These are phyloP conservation scores for Phylloporus sp. DNA, from an alignment of 768 basidiomycete genomes.

Conservation along the genomic window DNA sequence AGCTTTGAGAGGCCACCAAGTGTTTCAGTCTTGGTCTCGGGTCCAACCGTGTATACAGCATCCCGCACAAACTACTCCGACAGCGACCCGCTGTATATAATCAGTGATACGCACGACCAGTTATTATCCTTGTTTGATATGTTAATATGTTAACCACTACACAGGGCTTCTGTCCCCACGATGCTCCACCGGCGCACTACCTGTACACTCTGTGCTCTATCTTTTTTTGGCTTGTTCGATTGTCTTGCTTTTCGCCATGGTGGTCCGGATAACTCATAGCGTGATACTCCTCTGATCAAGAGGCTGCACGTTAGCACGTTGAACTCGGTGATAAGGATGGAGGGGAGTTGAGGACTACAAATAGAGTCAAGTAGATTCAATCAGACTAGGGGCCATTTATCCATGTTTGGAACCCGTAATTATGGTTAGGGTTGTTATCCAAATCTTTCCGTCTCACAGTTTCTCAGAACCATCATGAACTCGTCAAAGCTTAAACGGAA, in stretches of 20 bases:
- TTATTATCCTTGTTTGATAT: conserved; percentile 19
- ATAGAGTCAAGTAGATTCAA: too few species aligned
- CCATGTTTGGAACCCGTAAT: neutral
- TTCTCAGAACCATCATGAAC: conserved; percentile 30
- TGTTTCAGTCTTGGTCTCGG: conserved; percentile 15
- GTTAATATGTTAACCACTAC: conserved; percentile 11
- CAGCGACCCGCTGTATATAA: conserved; percentile 25
- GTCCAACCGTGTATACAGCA: conserved; percentile 22
- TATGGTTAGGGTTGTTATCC: neutral
- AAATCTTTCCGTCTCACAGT: neutral
- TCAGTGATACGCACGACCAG: conserved; percentile 18
- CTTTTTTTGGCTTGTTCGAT: too few species aligned
- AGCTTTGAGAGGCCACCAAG: conserved; percentile 24
- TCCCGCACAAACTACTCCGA: conserved; percentile 23
- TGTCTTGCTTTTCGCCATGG: too few species aligned
- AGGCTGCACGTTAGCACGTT: too few species aligned
- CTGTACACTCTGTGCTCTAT: too few species aligned
- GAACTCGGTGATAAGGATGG: conserved; percentile 7
- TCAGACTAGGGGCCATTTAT: too few species aligned
- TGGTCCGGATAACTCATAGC: too few species aligned
- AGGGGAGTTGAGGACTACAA: too few species aligned
- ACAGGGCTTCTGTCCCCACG: conserved; percentile 21
- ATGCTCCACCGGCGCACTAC: conserved; percentile 13
- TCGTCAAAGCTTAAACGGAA: conserved; percentile 73
- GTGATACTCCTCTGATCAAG: too few species aligned